Evolutionary conservation across 352 stramenopile genomes (phyloP).

Genomic region (Phytophthora pinifolia): DNA sequence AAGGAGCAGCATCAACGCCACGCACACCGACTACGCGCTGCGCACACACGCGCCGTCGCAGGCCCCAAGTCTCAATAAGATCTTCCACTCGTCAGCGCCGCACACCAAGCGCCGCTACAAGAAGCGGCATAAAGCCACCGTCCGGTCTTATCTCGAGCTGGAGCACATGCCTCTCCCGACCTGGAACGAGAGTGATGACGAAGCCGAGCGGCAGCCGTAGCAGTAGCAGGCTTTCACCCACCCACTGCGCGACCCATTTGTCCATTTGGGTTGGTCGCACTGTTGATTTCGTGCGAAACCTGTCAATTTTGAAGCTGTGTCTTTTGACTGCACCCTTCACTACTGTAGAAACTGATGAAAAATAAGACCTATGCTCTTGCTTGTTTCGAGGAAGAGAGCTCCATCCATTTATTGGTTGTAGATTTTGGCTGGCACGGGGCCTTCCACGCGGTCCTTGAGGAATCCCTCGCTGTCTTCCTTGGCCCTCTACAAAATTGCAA

Average conservation of each 20-base stretch:
- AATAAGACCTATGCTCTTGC: conserved; percentile 26
- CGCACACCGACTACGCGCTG: conserved; percentile 26
- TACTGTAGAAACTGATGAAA: conserved; percentile 34
- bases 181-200: conserved; percentile 46
- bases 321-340: conserved; percentile 1
- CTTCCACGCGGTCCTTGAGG: conserved; percentile 81
- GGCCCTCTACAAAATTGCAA: conserved; percentile 39
- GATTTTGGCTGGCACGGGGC: conserved; percentile 64
- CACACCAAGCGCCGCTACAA: conserved; percentile 48
- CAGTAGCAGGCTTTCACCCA: neutral
- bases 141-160: conserved; percentile 62
- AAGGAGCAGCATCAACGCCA: conserved; percentile 17
- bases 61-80: conserved; percentile 64
- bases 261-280: conserved; percentile 5
- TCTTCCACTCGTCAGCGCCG: conserved; percentile 45
- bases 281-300: neutral
- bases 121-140: conserved; percentile 49
- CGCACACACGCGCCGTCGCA: conserved; percentile 42
- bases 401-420: conserved; percentile 49
- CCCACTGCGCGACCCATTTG: conserved; percentile 12
- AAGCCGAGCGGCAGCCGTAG: conserved; percentile 23
- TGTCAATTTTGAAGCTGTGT: conserved; percentile 21
- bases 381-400: conserved; percentile 13
- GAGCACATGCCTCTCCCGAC: conserved; percentile 59
- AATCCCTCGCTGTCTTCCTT: conserved; percentile 83